phyloP scores from a whole-genome alignment of 2,329 filamentous ascomycete genomes.

The Trichoderma asperellum region DNA sequence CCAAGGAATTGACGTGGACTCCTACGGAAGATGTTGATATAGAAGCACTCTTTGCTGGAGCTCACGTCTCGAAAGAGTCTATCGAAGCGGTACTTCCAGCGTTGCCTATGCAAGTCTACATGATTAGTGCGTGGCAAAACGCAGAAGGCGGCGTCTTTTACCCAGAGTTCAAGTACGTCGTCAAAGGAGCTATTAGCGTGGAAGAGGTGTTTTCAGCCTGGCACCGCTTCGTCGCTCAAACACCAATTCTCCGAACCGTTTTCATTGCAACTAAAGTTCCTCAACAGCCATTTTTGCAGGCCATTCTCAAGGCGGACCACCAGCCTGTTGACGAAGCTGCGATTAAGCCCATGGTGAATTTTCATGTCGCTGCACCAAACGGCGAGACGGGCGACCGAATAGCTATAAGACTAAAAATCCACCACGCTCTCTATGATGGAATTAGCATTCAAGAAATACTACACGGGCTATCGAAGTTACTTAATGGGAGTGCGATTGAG shows the following conservation, averaged over 20 bases:
- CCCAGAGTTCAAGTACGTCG: conserved; percentile 67
- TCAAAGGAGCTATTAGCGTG: conserved; percentile 47
- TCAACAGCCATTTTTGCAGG: conserved; percentile 64
- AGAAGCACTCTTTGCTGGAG: conserved; percentile 42
- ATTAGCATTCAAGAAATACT: conserved; percentile 73
- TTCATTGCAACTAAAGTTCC: conserved; percentile 59
- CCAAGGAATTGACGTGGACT: conserved; percentile 31
- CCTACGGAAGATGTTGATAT: conserved; percentile 47
- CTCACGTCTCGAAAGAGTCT: conserved; percentile 48
- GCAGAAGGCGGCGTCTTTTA: conserved; percentile 71
- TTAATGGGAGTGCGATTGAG: conserved; percentile 2
- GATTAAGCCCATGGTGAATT: background rate
- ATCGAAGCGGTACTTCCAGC: conserved; percentile 67
- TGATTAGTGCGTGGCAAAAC: conserved; percentile 76
- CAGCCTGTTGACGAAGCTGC: background rate
- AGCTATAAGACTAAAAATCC: conserved; percentile 63
- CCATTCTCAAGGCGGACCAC: conserved; percentile 49
- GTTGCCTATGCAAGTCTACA: conserved; percentile 77
- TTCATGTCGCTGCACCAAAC: background rate
- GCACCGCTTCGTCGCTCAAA: conserved; percentile 56
- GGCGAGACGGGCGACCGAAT: conserved; percentile 28
- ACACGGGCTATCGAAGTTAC: conserved; percentile 37
- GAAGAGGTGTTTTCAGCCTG: conserved; percentile 62
- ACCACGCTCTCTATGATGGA: conserved; percentile 88
- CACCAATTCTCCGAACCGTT: conserved; percentile 69